Conservation (phyloP, 306 rosid genomes). For the Fragaria vesca region DNA sequence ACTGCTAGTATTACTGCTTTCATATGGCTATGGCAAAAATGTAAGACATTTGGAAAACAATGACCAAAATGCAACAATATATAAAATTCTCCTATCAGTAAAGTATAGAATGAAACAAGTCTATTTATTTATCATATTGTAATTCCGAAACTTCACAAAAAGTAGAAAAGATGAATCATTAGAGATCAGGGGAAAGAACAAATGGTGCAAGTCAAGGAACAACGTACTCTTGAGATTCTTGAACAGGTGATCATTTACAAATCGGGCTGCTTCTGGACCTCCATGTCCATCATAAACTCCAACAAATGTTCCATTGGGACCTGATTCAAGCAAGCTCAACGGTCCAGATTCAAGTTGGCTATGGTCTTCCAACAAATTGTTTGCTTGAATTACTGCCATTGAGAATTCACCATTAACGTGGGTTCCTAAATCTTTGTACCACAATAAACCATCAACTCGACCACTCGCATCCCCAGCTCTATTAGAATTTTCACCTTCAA, state of each 20-base stretch:
- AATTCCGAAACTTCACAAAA: not conserved
- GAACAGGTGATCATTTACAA: slow-evolving; percentile 64
- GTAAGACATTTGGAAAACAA: not conserved
- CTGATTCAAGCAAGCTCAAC: slow-evolving; percentile 50
- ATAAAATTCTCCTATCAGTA: not conserved
- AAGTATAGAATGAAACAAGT: not conserved
- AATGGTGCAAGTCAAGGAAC: slow-evolving; percentile 19
- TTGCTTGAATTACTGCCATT: slow-evolving; percentile 97
- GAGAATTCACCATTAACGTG: slow-evolving; percentile 84
- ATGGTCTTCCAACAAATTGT: slow-evolving; percentile 85
- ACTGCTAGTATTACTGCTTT: not conserved
- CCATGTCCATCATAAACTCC: slow-evolving; percentile 98
- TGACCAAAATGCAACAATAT: slow-evolving; percentile 1
- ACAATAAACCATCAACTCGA: slow-evolving; percentile 65
- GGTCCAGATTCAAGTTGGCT: slow-evolving; percentile 94
- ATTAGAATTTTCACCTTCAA: slow-evolving; percentile 52
- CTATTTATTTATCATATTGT: not conserved
- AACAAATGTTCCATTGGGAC: slow-evolving; percentile 75
- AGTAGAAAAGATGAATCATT: not conserved
- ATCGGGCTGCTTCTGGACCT: slow-evolving; percentile 87
- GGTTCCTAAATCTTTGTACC: slow-evolving; percentile 81
- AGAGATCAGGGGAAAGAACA: not conserved
- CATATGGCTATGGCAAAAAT: not conserved
- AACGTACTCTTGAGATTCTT: slow-evolving; percentile 68
- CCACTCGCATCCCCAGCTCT: slow-evolving; percentile 61